These are phyloP conservation scores for Penicillium frequentans DNA, from an alignment of 2,329 filamentous ascomycete genomes.

Conservation along the genomic window DNA sequence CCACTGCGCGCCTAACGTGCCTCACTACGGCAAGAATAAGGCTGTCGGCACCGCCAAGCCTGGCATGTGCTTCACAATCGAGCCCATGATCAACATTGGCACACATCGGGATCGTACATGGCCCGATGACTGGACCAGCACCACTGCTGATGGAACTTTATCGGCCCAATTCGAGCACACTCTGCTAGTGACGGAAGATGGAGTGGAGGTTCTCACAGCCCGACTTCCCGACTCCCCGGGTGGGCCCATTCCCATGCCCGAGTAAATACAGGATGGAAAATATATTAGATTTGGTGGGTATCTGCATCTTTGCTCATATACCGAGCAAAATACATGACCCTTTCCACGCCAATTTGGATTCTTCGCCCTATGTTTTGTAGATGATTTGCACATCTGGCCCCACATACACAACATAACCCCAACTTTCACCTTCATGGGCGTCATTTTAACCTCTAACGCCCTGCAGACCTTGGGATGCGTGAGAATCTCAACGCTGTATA, in stretches of 20 bases:
- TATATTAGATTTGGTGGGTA: conserved; percentile 5
- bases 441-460: neutral
- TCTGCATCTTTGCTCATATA: conserved; percentile 1
- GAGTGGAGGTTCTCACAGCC: conserved; percentile 78
- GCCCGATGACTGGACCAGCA: conserved; percentile 98
- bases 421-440: neutral
- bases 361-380: neutral
- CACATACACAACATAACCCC: neutral
- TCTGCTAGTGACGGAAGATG: conserved; percentile 76
- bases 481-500: too few species aligned
- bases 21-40: conserved; percentile 98
- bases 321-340: neutral
- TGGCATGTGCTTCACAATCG: conserved; percentile 98
- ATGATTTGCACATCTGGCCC: neutral
- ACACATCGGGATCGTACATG: conserved; percentile 91
- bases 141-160: conserved; percentile 81
- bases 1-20: conserved; percentile 90
- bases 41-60: conserved; percentile 90
- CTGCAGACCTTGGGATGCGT: neutral
- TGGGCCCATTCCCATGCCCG: conserved; percentile 65
- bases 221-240: conserved; percentile 72
- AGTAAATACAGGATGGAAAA: conserved; percentile 8
- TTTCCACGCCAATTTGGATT: neutral
- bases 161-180: conserved; percentile 97
- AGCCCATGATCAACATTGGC: conserved; percentile 95